Conservation (phyloP, 208 protist species). For the Phytomonas serpens region DNA sequence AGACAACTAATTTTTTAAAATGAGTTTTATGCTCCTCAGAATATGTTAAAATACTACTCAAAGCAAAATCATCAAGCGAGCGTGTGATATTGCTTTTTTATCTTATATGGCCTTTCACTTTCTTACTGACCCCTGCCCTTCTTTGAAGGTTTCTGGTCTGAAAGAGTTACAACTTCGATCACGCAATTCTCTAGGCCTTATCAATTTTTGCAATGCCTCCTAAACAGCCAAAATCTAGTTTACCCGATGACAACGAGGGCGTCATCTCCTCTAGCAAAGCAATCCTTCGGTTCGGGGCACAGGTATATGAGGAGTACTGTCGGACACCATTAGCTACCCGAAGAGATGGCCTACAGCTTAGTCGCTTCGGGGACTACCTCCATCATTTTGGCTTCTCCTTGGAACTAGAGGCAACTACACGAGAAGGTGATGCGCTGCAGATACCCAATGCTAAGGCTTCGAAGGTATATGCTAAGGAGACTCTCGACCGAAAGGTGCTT, state of each 20-base stretch:
- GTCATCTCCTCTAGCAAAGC: slow-evolving; percentile 4
- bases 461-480: no score
- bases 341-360: slow-evolving; percentile 32
- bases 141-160: no score
- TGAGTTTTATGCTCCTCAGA: no score
- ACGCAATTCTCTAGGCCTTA: no score
- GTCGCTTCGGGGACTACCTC: slow-evolving; percentile 69
- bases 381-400: slow-evolving; percentile 72
- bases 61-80: no score
- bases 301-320: slow-evolving; percentile 30
- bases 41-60: no score
- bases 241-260: neutral
- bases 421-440: neutral
- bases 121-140: no score
- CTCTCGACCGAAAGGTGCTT: neutral
- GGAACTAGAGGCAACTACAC: slow-evolving; percentile 1
- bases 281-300: slow-evolving; percentile 37
- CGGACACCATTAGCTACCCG: slow-evolving; percentile 13
- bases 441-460: neutral
- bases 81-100: no score
- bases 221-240: neutral
- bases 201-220: neutral
- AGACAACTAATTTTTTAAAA: no score
- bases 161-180: no score
- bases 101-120: no score